These are phyloP conservation scores for Asterophora parasitica DNA, from an alignment of 768 basidiomycete genomes.

Conservation along the genomic window DNA sequence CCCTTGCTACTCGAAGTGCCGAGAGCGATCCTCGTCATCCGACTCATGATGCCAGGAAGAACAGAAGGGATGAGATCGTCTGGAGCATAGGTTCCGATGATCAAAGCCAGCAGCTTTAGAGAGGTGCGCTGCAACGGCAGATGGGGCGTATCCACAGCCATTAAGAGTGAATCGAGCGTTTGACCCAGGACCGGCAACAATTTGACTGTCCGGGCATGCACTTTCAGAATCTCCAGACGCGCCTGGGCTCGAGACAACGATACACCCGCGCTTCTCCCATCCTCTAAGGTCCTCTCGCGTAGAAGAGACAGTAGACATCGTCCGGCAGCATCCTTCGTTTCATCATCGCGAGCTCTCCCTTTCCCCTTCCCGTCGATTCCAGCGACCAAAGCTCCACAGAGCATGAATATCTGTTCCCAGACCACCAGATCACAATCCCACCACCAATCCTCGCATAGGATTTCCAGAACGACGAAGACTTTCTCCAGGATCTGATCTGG, in stretches of 20 bases:
- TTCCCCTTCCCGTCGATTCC: conserved; percentile 67
- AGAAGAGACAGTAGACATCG: conserved; percentile 63
- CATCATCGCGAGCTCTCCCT: conserved; percentile 67
- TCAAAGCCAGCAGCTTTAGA: conserved; percentile 48
- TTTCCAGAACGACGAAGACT: conserved; percentile 51
- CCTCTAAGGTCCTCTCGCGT: conserved; percentile 40
- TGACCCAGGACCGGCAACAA: conserved; percentile 81
- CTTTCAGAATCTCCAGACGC: conserved; percentile 33
- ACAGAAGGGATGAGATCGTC: conserved; percentile 55
- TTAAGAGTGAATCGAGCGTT: conserved; percentile 71
- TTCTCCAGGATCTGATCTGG: conserved; percentile 80
- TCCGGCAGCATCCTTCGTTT: conserved; percentile 74
- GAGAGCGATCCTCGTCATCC: conserved; percentile 67
- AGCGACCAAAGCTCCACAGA: conserved; percentile 61
- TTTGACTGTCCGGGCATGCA: conserved; percentile 38
- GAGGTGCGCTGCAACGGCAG: conserved; percentile 60
- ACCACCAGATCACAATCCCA: conserved; percentile 66
- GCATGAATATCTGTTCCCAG: conserved; percentile 86
- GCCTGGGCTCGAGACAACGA: conserved; percentile 19
- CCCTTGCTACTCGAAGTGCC: conserved; percentile 49
- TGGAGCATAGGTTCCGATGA: conserved; percentile 58
- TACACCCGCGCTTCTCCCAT: conserved; percentile 19
- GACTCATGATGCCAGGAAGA: conserved; percentile 79
- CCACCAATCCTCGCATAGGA: conserved; percentile 78
- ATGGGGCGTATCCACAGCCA: conserved; percentile 49